These are phyloP conservation scores for Talinum fruticosum DNA, from an alignment of 148 eudicot species.

Conservation along the genomic window DNA sequence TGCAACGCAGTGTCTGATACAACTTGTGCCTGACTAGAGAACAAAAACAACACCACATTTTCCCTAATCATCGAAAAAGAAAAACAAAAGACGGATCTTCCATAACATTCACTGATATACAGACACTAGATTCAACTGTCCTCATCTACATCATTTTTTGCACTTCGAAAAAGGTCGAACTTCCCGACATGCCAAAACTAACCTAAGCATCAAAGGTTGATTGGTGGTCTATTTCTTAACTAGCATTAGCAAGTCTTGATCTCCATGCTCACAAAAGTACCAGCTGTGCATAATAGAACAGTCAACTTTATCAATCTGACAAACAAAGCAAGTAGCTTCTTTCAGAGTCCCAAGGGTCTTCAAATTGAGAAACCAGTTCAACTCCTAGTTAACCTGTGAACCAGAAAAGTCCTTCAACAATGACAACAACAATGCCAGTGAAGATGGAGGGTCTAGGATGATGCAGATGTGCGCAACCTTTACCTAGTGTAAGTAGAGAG, in stretches of 20 bases:
- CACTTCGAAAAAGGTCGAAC: too few relatives aligned
- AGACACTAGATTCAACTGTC: too few relatives aligned
- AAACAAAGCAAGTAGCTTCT: neutral
- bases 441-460: too few relatives aligned
- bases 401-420: neutral
- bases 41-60: neutral
- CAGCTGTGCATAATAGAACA: neutral
- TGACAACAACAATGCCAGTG: neutral
- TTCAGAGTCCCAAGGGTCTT: conserved; percentile 2
- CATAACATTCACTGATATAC: neutral
- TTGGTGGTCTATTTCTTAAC: too few relatives aligned
- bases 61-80: neutral
- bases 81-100: neutral
- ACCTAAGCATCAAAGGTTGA: neutral
- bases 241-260: conserved; percentile 6
- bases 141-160: too few relatives aligned
- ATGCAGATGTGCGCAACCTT: too few relatives aligned
- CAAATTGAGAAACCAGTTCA: neutral
- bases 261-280: neutral
- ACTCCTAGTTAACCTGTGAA: conserved; percentile 4
- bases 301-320: neutral
- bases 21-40: neutral
- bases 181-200: too few relatives aligned
- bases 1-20: neutral
- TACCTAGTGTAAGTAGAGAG: neutral